phyloP scores from a whole-genome alignment of 2,329 filamentous ascomycete genomes.

The Aspergillus clavatus region DNA sequence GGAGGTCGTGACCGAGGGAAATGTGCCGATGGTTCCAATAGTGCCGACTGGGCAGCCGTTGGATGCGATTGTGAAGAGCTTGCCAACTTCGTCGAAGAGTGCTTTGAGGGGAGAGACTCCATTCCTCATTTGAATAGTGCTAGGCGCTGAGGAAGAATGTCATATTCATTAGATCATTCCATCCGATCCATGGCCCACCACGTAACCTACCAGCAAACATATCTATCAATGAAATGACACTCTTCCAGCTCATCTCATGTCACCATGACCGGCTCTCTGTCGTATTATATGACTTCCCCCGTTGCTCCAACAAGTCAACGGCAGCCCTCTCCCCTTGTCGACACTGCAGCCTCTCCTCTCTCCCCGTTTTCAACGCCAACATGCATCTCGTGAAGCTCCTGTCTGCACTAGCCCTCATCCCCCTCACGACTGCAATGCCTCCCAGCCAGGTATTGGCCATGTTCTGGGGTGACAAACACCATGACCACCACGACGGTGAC shows the following conservation, averaged over 20 bases:
- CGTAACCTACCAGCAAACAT: neutral
- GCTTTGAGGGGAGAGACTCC: too few relatives aligned
- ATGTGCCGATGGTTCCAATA: constrained; percentile 3
- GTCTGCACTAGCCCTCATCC: neutral
- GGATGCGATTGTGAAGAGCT: neutral
- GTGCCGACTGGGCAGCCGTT: constrained; percentile 1
- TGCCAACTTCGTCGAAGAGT: too few relatives aligned
- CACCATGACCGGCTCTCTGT: neutral
- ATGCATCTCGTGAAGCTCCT: neutral
- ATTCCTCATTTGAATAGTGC: too few relatives aligned
- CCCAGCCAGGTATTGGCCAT: neutral
- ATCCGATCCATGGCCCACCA: too few relatives aligned
- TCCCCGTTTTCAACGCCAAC: neutral
- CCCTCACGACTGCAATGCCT: neutral
- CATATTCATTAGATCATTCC: too few relatives aligned
- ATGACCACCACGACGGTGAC: neutral
- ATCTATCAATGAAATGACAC: constrained; percentile 10
- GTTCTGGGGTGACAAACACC: neutral
- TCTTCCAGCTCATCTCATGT: neutral
- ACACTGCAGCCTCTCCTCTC: too few relatives aligned
- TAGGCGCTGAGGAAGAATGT: too few relatives aligned
- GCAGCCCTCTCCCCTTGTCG: too few relatives aligned
- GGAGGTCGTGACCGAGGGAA: constrained; percentile 2
- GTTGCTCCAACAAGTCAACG: too few relatives aligned
- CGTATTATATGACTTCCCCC: neutral